Conservation (phyloP, 768 basidiomycete species). For the Mycena venus region DNA sequence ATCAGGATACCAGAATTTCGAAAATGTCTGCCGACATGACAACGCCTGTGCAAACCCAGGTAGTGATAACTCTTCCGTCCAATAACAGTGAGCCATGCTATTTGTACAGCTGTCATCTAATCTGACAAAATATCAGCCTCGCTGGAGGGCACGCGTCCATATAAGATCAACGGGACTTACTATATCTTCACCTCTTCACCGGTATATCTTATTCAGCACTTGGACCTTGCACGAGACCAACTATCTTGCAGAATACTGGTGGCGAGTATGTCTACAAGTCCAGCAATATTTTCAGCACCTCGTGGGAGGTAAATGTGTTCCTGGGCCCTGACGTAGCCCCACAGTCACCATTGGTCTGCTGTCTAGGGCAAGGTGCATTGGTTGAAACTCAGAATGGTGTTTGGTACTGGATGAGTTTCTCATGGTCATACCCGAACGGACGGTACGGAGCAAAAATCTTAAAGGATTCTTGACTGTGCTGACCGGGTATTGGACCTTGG, state of each 20-base stretch:
- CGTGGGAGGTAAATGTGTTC: not conserved
- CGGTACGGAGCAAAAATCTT: not conserved
- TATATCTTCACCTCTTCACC: slow-evolving; percentile 35
- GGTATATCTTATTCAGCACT: not conserved
- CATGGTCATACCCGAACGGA: slow-evolving; percentile 33
- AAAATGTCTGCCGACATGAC: slow-evolving; percentile 29
- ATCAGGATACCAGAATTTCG: slow-evolving; percentile 18
- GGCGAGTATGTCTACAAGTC: not conserved
- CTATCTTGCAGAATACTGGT: not conserved
- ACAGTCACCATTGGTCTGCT: not conserved
- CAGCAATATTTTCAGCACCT: slow-evolving; percentile 1
- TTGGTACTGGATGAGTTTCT: slow-evolving; percentile 34
- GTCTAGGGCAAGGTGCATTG: slow-evolving; percentile 27
- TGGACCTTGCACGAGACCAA: not conserved
- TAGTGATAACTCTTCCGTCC: slow-evolving; percentile 20
- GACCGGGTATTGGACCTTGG: not conserved
- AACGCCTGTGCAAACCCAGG: slow-evolving; percentile 21
- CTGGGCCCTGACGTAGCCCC: not conserved
- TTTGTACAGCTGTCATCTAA: not conserved
- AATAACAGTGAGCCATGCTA: not conserved
- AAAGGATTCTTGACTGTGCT: not conserved
- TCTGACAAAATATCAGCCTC: not conserved
- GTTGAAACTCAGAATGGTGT: slow-evolving; percentile 25
- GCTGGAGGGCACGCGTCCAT: slow-evolving; percentile 32
- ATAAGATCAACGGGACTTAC: slow-evolving; percentile 33